Evolutionary conservation across 345 rosid genomes (phyloP).

Genomic region (Turritis glabra): DNA sequence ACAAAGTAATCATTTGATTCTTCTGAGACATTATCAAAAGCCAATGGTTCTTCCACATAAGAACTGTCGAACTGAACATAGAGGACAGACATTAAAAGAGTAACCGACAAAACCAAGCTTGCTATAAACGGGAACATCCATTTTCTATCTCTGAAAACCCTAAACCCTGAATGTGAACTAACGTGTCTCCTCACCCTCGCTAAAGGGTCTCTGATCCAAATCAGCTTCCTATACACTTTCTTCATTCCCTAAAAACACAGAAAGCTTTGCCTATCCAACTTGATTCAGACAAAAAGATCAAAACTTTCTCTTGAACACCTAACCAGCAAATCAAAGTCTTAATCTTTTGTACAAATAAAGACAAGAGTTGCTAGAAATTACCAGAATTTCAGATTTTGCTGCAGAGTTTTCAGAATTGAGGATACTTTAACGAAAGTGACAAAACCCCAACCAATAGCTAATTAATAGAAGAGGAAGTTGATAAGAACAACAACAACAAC

Average conservation of each 20-base stretch:
- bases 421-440: slow-evolving; percentile 3
- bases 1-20: slow-evolving; percentile 66
- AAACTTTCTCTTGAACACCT: neutral
- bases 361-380: slow-evolving; percentile 8
- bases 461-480: slow-evolving; percentile 33
- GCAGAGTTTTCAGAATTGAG: slow-evolving; percentile 1
- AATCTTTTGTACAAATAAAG: slow-evolving; percentile 24
- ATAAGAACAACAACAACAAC: slow-evolving; percentile 38
- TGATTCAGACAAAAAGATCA: slow-evolving; percentile 10
- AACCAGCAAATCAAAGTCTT: slow-evolving; percentile 16
- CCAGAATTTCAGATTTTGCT: slow-evolving; percentile 12
- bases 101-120: slow-evolving; percentile 70
- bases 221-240: slow-evolving; percentile 53
- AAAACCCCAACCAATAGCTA: slow-evolving; percentile 7
- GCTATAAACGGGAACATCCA: slow-evolving; percentile 83
- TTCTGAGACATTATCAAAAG: slow-evolving; percentile 49
- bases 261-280: slow-evolving; percentile 14
- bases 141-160: slow-evolving; percentile 69
- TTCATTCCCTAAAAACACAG: slow-evolving; percentile 36
- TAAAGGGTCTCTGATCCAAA: slow-evolving; percentile 41
- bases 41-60: slow-evolving; percentile 47
- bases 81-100: slow-evolving; percentile 52
- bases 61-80: slow-evolving; percentile 48
- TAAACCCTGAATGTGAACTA: slow-evolving; percentile 47
- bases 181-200: slow-evolving; percentile 8